Conservation (phyloP, 2,329 filamentous ascomycete species). For the Chaetomiaceae sp. region DNA sequence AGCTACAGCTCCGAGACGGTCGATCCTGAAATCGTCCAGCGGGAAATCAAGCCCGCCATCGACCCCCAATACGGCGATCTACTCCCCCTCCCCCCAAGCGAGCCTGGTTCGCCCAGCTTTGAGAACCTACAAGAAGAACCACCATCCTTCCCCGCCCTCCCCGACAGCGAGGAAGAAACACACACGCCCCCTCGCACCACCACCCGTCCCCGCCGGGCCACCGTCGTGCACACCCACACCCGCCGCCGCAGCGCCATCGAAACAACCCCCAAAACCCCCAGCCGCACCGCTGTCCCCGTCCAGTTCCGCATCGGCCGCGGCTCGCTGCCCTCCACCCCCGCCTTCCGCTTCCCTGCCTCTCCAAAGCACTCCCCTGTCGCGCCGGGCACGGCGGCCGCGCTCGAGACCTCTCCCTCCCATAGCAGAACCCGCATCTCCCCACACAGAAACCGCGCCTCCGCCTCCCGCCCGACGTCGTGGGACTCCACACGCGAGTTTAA, state of each 20-base stretch:
- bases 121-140: conserved; percentile 29
- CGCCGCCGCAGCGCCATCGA: conserved; percentile 48
- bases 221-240: conserved; percentile 30
- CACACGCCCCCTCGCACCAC: conserved; percentile 39
- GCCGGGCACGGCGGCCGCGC: conserved; percentile 30
- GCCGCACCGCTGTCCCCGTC: conserved; percentile 54
- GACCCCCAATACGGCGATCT: conserved; percentile 63
- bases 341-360: conserved; percentile 36
- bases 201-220: conserved; percentile 34
- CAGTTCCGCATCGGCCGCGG: conserved; percentile 51
- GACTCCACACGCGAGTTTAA: conserved; percentile 66
- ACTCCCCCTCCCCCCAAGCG: conserved; percentile 58
- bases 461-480: conserved; percentile 55
- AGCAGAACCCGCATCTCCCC: too few species aligned
- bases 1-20: conserved; percentile 36
- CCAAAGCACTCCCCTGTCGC: conserved; percentile 31
- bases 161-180: conserved; percentile 56
- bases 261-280: conserved; percentile 44
- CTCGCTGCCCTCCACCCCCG: conserved; percentile 41
- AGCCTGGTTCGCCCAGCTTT: conserved; percentile 44
- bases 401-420: conserved; percentile 26
- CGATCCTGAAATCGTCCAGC: conserved; percentile 54
- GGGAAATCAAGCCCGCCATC: conserved; percentile 59
- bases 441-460: conserved; percentile 32
- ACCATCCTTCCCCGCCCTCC: conserved; percentile 45